Evolutionary conservation across 163 green algal genomes (phyloP).

Genomic region (Scenedesmus sp.): DNA sequence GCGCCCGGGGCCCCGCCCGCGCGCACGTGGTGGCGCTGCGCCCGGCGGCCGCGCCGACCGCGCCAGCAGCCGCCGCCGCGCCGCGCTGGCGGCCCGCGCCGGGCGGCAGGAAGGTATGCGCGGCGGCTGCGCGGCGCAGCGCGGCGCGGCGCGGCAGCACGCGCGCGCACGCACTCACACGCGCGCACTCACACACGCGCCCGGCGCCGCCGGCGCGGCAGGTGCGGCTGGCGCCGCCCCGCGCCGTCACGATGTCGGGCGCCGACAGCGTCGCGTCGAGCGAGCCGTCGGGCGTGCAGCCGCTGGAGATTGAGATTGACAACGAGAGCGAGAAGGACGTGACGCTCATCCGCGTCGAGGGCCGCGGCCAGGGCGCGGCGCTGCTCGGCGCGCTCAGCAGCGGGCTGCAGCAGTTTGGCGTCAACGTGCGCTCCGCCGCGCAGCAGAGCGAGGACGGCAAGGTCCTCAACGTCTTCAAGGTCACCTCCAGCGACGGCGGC

Average conservation of each 20-base stretch:
- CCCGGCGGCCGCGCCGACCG: too few relatives aligned
- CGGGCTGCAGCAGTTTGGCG: constrained; percentile 50
- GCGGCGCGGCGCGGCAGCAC: too few relatives aligned
- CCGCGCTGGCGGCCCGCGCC: neutral
- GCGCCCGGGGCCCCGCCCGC: too few relatives aligned
- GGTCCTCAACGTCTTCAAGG: constrained; percentile 77
- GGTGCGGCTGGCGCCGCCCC: neutral
- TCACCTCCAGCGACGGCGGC: constrained; percentile 53
- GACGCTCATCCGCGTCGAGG: constrained; percentile 69
- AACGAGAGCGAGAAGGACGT: constrained; percentile 65
- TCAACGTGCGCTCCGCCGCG: constrained; percentile 37
- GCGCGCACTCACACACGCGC: neutral
- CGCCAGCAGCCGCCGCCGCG: constrained; percentile 14
- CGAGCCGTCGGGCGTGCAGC: constrained; percentile 1
- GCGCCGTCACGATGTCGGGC: constrained; percentile 36
- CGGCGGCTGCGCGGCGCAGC: neutral
- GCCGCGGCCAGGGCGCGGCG: constrained; percentile 60
- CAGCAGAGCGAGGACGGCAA: constrained; percentile 59
- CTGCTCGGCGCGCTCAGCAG: constrained; percentile 74
- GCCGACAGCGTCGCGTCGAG: constrained; percentile 5
- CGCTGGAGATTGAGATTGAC: constrained; percentile 67
- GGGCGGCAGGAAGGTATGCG: constrained; percentile 7
- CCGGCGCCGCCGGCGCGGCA: neutral
- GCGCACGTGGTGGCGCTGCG: too few relatives aligned
- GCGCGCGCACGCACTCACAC: neutral